Base-by-base conservation (phyloP, 2,329 filamentous ascomycete species). In the Trichoderma koningii region DNA sequence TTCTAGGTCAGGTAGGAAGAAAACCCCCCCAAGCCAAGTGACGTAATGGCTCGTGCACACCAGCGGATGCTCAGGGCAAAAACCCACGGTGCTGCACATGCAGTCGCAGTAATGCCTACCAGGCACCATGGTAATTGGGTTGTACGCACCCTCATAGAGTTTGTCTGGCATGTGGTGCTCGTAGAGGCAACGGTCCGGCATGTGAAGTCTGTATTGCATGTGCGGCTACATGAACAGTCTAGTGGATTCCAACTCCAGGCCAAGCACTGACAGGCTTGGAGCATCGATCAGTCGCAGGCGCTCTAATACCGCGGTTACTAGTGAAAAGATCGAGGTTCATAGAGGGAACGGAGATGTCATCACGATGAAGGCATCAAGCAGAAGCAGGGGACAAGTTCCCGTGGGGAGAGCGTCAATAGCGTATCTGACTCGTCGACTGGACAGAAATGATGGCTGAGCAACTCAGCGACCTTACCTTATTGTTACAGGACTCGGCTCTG, bases 351-450 rank as follows among this genome's bases (percentile, higher is more conserved):
- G 34, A 26, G 55, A 50, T 45, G 50, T 51, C 21, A 60, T 60
- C 56, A 47, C 56, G 56, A 60, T 60, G 56, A 60, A 60, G 44
- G 45, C 53, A 28, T 55, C 7, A 17, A 44, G 41, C n/a, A 44
- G 34, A 26, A 38, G 44, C 44, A n/a, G 19, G 26, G 55, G 14
- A 21, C 7, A 15, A 34, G 57, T 50, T 44, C 48, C 28, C 57
- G 57, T 61, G 57, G 57, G 57, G 57, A 52, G 52, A 14, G n/a
- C 14, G 34, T 38, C 34, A 28, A 28, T 52, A 48, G 47, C 21
- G 57, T 52, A 61, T 61, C 57, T 61, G 57, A 61, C 57, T 61
- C 57, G 57, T 52, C 57, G 44, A 61, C 34, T 38, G 34, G 10
- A 38, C 21, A 45, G 57, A 28, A 28, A 38, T 42, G 57, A 50